Evolutionary conservation across 2,329 filamentous ascomycete species (phyloP).

Genomic region (Emmonsiellopsis sp.): DNA sequence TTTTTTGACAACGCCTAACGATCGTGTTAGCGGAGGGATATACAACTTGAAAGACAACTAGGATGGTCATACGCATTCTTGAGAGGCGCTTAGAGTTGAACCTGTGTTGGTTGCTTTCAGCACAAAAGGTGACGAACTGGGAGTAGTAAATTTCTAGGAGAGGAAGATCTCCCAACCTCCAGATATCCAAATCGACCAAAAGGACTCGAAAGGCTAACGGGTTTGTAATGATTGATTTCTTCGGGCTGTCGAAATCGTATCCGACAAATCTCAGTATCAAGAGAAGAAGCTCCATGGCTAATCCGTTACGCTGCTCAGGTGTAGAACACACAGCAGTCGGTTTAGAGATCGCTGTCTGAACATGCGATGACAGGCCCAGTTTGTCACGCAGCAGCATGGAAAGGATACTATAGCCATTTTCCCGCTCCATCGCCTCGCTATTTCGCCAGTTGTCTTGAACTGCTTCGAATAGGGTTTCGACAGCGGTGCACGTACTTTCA

Average conservation of each 20-base stretch:
- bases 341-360: slow-evolving; percentile 34
- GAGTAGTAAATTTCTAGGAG: slow-evolving; percentile 87
- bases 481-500: slow-evolving; percentile 64
- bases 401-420: slow-evolving; percentile 85
- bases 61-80: slow-evolving; percentile 66
- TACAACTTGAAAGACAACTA: not conserved
- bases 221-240: slow-evolving; percentile 90
- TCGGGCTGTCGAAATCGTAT: slow-evolving; percentile 68
- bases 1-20: slow-evolving; percentile 73
- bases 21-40: slow-evolving; percentile 13
- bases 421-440: slow-evolving; percentile 94
- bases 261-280: slow-evolving; percentile 80
- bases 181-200: slow-evolving; percentile 86
- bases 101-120: slow-evolving; percentile 81
- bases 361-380: slow-evolving; percentile 37
- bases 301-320: slow-evolving; percentile 40
- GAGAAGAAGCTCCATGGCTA: slow-evolving; percentile 57
- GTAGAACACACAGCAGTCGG: slow-evolving; percentile 26
- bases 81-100: slow-evolving; percentile 84
- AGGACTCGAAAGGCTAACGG: slow-evolving; percentile 88
- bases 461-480: slow-evolving; percentile 76
- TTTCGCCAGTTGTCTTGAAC: slow-evolving; percentile 92
- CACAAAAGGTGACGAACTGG: slow-evolving; percentile 80
- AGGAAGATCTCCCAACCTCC: slow-evolving; percentile 67
- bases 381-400: slow-evolving; percentile 78